phyloP scores from a whole-genome alignment of 305 asterid genomes.

The Plantago coronopus region DNA sequence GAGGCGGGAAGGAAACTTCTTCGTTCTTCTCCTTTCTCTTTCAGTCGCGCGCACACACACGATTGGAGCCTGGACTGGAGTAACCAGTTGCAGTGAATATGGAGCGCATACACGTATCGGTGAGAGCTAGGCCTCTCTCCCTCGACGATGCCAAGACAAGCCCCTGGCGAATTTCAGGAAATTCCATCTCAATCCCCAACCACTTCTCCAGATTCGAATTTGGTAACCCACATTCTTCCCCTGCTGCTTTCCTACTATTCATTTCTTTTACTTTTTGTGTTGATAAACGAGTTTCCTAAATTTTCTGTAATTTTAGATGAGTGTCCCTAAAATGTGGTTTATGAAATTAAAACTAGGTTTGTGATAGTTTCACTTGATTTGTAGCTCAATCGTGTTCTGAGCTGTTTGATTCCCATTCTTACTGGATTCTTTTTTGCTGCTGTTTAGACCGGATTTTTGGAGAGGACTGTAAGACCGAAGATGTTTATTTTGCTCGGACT shows the following conservation, averaged over 20 bases:
- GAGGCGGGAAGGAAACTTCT: too few species aligned
- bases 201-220: conserved; percentile 75
- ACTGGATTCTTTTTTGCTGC: neutral
- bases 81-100: conserved; percentile 29
- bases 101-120: conserved; percentile 90
- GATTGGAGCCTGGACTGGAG: too few species aligned
- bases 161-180: conserved; percentile 76
- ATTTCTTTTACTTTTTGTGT: too few species aligned
- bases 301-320: too few species aligned
- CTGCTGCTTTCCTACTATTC: neutral
- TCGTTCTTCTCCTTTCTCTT: too few species aligned
- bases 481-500: conserved; percentile 63
- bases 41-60: too few species aligned
- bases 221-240: conserved; percentile 30
- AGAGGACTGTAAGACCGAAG: conserved; percentile 58
- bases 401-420: too few species aligned
- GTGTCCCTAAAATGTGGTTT: too few species aligned
- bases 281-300: too few species aligned
- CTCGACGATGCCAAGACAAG: conserved; percentile 64
- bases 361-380: neutral
- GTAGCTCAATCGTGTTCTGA: neutral
- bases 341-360: too few species aligned
- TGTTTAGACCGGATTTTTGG: conserved; percentile 55
- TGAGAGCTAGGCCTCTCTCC: conserved; percentile 75
- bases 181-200: conserved; percentile 55